Percentiles rank a stretch among this genome's conserved stretches.
Evolutionary conservation across 1,139 yeast genomes (phyloP).

Genomic region (Yamadazyma dushanensis): DNA sequence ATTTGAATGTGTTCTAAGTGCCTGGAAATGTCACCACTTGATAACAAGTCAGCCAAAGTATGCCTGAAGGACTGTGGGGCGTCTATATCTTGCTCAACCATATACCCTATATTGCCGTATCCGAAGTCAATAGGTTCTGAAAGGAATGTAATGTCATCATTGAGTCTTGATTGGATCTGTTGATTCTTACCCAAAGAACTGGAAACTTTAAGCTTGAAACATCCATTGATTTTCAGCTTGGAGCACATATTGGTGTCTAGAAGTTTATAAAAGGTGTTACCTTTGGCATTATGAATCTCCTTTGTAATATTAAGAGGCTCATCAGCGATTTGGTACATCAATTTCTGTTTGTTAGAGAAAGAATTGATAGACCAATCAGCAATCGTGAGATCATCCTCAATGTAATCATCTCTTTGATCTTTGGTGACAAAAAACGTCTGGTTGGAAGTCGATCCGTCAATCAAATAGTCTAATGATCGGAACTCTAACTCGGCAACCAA

Average conservation of each 20-base stretch:
- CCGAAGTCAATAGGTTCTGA: constrained; percentile 46
- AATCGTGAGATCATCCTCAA: constrained; percentile 20
- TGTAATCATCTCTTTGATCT: constrained; percentile 41
- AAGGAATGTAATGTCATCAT: constrained; percentile 46
- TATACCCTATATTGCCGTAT: constrained; percentile 58
- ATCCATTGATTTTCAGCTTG: constrained; percentile 40
- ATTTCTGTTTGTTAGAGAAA: constrained; percentile 33
- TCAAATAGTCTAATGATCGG: constrained; percentile 55
- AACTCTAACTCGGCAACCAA: constrained; percentile 72
- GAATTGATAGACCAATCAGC: constrained; percentile 15
- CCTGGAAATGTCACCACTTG: constrained; percentile 33
- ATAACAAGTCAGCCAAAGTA: constrained; percentile 38
- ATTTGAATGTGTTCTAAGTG: constrained; percentile 33
- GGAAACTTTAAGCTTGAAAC: constrained; percentile 45
- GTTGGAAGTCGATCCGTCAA: constrained; percentile 50
- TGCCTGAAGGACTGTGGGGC: constrained; percentile 39
- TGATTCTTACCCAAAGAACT: constrained; percentile 31
- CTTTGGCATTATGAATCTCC: constrained; percentile 4
- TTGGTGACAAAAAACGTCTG: constrained; percentile 61
- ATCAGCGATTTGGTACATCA: constrained; percentile 71
- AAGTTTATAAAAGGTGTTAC: constrained; percentile 18
- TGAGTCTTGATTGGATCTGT: constrained; percentile 30
- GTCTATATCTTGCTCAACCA: constrained; percentile 55
- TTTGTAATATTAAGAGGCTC: constrained; percentile 38
- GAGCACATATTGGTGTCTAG: constrained; percentile 33